Evolutionary conservation across 2,329 filamentous ascomycete genomes (phyloP), one percentile per base, ranked within the genome.

Genomic region (Geoglossum cookeanum): DNA sequence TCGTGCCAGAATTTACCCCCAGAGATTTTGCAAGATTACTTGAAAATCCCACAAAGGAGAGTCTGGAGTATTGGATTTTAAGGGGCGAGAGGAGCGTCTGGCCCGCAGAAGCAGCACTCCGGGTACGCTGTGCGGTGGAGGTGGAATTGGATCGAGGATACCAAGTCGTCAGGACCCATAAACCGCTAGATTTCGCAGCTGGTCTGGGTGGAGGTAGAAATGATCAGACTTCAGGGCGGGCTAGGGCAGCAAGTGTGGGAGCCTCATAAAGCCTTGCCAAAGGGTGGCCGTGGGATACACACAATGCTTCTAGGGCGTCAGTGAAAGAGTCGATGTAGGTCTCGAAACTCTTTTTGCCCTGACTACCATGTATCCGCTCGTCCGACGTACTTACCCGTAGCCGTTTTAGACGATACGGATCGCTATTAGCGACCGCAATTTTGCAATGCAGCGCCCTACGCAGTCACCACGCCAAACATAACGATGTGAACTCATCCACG

Each of bases 51-150:
- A 91, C 84, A 0, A 75, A 79, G 55, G 80, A 84, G 59, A 83
- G 80, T 7, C 72, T 96, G 3, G 81, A 87, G 58, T 85, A 91
- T 63, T 96, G 90, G 91, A 89, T 94, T 57, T 69, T 82, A 35
- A 78, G 84, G 57, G 91, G 91, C 1, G 91, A 97, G 70, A 74
- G 83, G 60, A 90, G 86, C 62, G 88, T 95, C 0, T 97, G 91
- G 90, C 91, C 90, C 0, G 87, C 88, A 1, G 80, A 95, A 2
- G 83, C 83, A 35, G 87, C 89, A 13, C 70, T 97, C 60, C 84
- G 84, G 63, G 83, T 94, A 5, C 75, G 91, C 5, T 92, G 87
- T 68, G 84, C 83, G 3, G 78, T 97, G 6, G 91, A 97, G 68
- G 84, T 89, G 57, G 89, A 94, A 66, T 74, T 97, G 9, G 90